These are phyloP conservation scores for Phaeotremella skinneri DNA, from an alignment of 768 basidiomycete genomes.

Conservation along the genomic window DNA sequence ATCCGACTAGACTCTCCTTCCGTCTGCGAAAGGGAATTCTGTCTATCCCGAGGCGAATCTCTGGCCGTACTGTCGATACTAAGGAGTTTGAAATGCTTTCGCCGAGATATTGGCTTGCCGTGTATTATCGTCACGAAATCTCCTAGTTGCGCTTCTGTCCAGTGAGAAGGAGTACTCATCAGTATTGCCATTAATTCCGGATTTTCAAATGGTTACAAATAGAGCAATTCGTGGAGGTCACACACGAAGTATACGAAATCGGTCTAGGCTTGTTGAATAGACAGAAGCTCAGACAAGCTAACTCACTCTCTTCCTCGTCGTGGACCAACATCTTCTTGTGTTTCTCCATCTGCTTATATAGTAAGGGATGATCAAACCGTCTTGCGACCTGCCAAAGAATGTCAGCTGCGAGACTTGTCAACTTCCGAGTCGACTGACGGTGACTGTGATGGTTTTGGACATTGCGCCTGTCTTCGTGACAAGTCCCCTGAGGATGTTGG, in stretches of 20 bases:
- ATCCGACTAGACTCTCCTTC: not conserved
- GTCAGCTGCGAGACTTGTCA: not conserved
- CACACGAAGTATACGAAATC: not conserved
- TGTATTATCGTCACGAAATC: slow-evolving; percentile 46
- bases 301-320: slow-evolving; percentile 44
- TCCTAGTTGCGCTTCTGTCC: slow-evolving; percentile 32
- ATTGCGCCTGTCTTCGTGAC: slow-evolving; percentile 48
- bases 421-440: slow-evolving; percentile 23
- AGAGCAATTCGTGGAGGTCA: not conserved
- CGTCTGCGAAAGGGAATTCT: not conserved
- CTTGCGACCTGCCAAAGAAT: slow-evolving; percentile 24
- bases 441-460: slow-evolving; percentile 49
- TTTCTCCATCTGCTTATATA: slow-evolving; percentile 37
- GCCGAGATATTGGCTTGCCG: slow-evolving; percentile 37
- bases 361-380: slow-evolving; percentile 45
- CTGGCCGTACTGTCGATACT: slow-evolving; percentile 6
- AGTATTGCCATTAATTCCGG: not conserved
- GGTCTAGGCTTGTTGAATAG: not conserved
- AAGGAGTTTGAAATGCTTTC: slow-evolving; percentile 39
- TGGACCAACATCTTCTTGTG: slow-evolving; percentile 46
- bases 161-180: not conserved
- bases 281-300: not conserved
- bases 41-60: not conserved
- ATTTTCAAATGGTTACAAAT: not conserved
- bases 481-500: slow-evolving; percentile 39